Evolutionary conservation across 140 eudicot genomes (phyloP), one percentile per base, ranked within the genome.

Genomic region (Artemisia princeps): DNA sequence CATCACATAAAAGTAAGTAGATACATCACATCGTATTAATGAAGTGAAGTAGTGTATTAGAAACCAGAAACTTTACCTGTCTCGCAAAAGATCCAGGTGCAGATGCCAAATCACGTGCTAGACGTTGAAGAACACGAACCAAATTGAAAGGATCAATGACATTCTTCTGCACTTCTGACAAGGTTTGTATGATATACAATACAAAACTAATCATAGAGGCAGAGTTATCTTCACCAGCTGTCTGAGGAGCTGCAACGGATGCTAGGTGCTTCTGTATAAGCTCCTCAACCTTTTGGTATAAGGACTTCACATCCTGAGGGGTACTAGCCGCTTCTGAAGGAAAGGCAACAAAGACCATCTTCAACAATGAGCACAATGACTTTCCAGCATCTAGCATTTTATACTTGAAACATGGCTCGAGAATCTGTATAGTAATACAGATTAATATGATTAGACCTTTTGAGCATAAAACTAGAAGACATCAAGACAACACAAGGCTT

Each of bases 371-470:
- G 62, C 99, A 88, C 49, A 94, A 55, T 2, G 96, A 94, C 74
- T 86, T 89, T 53, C 99, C 99, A 60, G 95, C 99, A 78, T 94
- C 99, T 62, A 88, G 66, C 99, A 94, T 82, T 75, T 94, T 88
- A 70, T 82, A 88, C 84, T 88, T 94, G 76, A 94, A 94, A 72
- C 99, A 94, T 17, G 99, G 99, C 77, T 94, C 99, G 40, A 94
- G 94, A 60, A 94, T 94, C 97, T 91, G 83, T 74, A 56, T 64
- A 68, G 66, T 54, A 60, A 42, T 5, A 72, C 40, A 9, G 53
- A 37, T 26, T 5, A 55, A 62, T 20, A 51, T 10, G 22, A 65
- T 45, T 60, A 67, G 42, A 48, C 61, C 28, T 58, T 50, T 44
- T 48, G 3, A 51, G 22, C 50, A 52, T 3, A 60, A 55, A 65